These are phyloP conservation scores for Penicillium paxilli DNA, from an alignment of 495 filamentous ascomycete species.

Conservation along the genomic window DNA sequence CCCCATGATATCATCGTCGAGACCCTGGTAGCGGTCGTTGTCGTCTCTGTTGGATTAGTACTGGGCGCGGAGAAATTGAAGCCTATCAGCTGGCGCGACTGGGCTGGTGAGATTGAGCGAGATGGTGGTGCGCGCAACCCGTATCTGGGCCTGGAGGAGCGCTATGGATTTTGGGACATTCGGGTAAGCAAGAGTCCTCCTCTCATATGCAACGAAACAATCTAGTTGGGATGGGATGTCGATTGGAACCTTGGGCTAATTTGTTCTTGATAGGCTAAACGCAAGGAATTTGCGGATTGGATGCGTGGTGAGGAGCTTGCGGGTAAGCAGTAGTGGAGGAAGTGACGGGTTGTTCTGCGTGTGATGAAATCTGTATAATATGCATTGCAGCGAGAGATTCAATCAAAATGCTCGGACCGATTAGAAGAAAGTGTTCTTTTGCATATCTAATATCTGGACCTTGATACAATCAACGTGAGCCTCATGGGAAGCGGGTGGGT, in stretches of 20 bases:
- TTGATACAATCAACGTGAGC: no score
- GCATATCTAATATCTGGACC: no score
- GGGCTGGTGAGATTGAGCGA: slow-evolving; percentile 79
- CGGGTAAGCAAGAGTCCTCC: slow-evolving; percentile 54
- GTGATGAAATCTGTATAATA: slow-evolving; percentile 20
- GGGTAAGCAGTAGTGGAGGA: slow-evolving; percentile 23
- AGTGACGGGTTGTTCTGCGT: background rate
- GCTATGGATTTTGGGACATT: slow-evolving; percentile 67
- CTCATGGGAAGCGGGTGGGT: no score
- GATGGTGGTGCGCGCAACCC: slow-evolving; percentile 56
- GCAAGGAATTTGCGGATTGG: slow-evolving; percentile 77
- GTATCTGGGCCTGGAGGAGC: slow-evolving; percentile 56
- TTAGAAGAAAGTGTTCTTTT: no score
- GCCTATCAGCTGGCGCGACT: slow-evolving; percentile 78
- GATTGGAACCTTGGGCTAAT: slow-evolving; percentile 8
- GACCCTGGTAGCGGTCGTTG: slow-evolving; percentile 59
- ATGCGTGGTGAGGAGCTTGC: slow-evolving; percentile 45
- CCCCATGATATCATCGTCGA: slow-evolving; percentile 73
- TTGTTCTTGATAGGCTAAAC: slow-evolving; percentile 60
- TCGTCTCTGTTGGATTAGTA: slow-evolving; percentile 71
- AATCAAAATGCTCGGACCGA: slow-evolving; percentile 11
- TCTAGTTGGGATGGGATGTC: no score
- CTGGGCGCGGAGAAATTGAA: slow-evolving; percentile 66
- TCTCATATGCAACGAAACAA: background rate
- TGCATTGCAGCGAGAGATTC: slow-evolving; percentile 19